phyloP scores from a whole-genome alignment of 202 grass and related monocot species.

The Hordeum pubiflorum region DNA sequence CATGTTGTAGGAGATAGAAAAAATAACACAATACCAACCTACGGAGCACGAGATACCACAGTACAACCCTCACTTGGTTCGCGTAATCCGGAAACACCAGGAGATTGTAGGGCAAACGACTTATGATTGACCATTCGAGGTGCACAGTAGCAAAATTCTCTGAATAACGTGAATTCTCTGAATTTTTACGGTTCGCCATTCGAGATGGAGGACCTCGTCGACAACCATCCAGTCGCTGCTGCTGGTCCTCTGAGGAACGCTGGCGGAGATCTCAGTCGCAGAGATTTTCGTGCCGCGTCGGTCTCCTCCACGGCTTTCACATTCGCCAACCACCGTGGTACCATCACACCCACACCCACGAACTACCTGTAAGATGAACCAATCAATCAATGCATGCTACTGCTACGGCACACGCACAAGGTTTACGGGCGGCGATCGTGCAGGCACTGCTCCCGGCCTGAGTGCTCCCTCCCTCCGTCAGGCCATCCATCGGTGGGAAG shows the following conservation, averaged over 20 bases:
- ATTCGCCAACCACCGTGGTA: not conserved
- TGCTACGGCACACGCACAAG: not conserved
- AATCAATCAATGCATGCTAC: not conserved
- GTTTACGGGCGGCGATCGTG: not conserved
- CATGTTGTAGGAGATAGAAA: not conserved
- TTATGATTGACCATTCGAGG: no score
- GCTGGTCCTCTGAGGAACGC: no score
- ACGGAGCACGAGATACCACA: not conserved
- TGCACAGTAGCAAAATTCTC: not conserved
- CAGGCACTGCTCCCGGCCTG: not conserved
- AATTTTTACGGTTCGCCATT: not conserved
- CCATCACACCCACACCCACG: not conserved
- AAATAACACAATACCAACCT: not conserved
- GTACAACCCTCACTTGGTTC: no score
- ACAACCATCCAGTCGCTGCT: no score
- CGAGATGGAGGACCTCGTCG: not conserved
- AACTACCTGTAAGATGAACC: not conserved
- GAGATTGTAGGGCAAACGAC: no score
- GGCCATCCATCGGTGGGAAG: not conserved
- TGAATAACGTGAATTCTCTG: not conserved
- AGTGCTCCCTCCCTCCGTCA: not conserved
- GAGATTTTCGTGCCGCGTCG: no score
- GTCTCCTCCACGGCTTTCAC: no score
- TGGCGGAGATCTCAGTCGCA: no score
- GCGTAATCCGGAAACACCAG: no score